Conservation (phyloP, 208 protist genomes). For the Crithidia expoeki region DNA sequence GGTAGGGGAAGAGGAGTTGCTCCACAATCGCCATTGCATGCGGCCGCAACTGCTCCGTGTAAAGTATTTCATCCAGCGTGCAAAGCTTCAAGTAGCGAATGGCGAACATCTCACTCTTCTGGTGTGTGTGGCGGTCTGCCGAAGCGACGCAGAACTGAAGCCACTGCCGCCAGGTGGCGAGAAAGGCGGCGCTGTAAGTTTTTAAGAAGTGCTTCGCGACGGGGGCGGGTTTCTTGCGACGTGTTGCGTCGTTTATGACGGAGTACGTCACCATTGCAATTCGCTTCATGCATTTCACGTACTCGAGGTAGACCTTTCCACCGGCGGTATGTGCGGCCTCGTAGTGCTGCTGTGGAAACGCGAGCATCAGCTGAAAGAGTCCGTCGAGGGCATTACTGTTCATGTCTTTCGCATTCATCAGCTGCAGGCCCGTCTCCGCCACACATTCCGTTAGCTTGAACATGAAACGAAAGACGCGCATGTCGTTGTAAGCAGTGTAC, state of each 20-base stretch:
- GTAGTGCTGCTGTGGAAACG: constrained; percentile 72
- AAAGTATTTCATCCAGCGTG: constrained; percentile 69
- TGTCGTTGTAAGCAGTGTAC: constrained; percentile 73
- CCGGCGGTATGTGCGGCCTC: constrained; percentile 41
- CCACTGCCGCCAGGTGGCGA: constrained; percentile 76
- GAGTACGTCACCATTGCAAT: constrained; percentile 80
- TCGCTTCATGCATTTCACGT: constrained; percentile 82
- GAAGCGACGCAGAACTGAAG: constrained; percentile 59
- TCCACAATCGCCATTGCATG: constrained; percentile 74
- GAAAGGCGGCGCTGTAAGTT: constrained; percentile 44
- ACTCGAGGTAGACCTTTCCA: constrained; percentile 62
- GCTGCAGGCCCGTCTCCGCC: constrained; percentile 65
- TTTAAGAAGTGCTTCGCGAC: constrained; percentile 70
- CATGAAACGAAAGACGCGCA: constrained; percentile 66
- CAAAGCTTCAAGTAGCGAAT: constrained; percentile 85
- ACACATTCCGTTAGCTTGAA: constrained; percentile 87
- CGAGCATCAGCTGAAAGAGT: constrained; percentile 64
- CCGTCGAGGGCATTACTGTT: constrained; percentile 51
- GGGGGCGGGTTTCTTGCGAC: constrained; percentile 71
- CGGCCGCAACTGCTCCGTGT: constrained; percentile 62
- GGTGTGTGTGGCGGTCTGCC: constrained; percentile 49
- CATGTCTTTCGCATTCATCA: constrained; percentile 43
- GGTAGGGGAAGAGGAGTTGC: constrained; percentile 78
- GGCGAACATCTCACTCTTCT: constrained; percentile 80
- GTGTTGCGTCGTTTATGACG: constrained; percentile 76